Evolutionary conservation across 495 filamentous ascomycete genomes (phyloP), one percentile per base, ranked within the genome.

Genomic region (Podospora sp.): DNA sequence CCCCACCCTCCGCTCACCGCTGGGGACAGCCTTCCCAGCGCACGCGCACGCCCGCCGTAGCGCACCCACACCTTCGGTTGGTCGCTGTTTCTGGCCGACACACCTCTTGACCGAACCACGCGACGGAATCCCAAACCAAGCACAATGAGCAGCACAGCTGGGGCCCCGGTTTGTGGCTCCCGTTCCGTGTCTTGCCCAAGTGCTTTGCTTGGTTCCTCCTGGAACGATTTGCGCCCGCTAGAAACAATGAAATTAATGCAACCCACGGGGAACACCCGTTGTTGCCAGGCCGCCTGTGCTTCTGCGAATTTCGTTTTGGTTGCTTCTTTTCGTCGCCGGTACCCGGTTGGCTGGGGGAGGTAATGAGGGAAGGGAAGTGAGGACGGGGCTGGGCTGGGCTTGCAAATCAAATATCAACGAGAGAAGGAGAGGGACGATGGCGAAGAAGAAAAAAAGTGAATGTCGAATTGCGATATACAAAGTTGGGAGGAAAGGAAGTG

Each of bases 121-220:
- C 40, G 40, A 46, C 16, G 40, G 40, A 11, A 46, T 1, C 49
- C 25, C 24, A 40, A 8, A 11, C 16, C 18, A 57, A 36, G 20
- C 12, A 26, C 6, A 29, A 29, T 21, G 51, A 65, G 35, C 51
- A 65, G 40, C 40, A 12, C 33, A 36, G 12, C 12, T 36, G 4
- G 40, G 29, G 29, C 9, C 40, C 60, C 36, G 33, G 33, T 62
- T 50, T 50, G 29, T 26, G 60, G 35, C 29, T 50, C 36, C 21
- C 5, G 35, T 50, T 50, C 21, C 35, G 20, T 49, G 60, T 49
- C 35, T 50, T 62, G 33, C 26, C 26, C 60, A 33, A 35, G 20
- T 50, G 60, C 16, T 62, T 50, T 62, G 60, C 60, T 62, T 62
- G 60, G 60, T 62, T 62, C 21, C 36, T 62, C 35, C 60, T 62